Percentiles rank a stretch among this genome's conserved stretches.
phyloP scores from a whole-genome alignment of 192 early-diverging fungal genomes.

The Coemansia sp. region DNA sequence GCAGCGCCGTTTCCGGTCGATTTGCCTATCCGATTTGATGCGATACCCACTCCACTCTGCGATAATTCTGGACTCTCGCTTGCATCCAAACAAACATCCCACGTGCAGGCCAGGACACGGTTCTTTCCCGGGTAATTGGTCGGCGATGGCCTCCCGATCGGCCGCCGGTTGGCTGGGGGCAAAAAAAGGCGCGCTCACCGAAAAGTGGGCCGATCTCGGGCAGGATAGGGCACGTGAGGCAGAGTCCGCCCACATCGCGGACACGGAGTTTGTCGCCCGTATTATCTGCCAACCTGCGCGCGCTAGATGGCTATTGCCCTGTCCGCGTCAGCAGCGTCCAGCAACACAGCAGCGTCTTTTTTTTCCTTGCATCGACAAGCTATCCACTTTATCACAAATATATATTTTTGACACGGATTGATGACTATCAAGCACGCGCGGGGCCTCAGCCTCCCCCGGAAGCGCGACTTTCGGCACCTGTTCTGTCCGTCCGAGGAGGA shows the following conservation, averaged over 20 bases:
- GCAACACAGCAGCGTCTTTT: neutral
- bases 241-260: too few species aligned
- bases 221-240: too few species aligned
- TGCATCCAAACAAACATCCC: neutral
- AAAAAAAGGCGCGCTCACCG: too few species aligned
- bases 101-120: neutral
- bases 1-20: neutral
- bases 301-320: too few species aligned
- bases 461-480: conserved; percentile 16
- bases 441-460: conserved; percentile 7
- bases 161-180: neutral
- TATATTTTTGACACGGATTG: neutral
- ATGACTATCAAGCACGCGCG: neutral
- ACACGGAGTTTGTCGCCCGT: too few species aligned
- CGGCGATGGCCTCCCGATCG: neutral
- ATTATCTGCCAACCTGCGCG: too few species aligned
- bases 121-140: neutral
- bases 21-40: neutral
- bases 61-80: neutral
- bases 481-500: conserved; percentile 16
- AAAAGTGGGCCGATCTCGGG: too few species aligned
- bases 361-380: neutral
- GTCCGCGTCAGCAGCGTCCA: too few species aligned
- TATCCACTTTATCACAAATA: neutral
- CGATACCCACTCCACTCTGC: neutral